These are phyloP conservation scores for Exophiala oligosperma DNA, from an alignment of 2,329 filamentous ascomycete genomes.

Conservation along the genomic window DNA sequence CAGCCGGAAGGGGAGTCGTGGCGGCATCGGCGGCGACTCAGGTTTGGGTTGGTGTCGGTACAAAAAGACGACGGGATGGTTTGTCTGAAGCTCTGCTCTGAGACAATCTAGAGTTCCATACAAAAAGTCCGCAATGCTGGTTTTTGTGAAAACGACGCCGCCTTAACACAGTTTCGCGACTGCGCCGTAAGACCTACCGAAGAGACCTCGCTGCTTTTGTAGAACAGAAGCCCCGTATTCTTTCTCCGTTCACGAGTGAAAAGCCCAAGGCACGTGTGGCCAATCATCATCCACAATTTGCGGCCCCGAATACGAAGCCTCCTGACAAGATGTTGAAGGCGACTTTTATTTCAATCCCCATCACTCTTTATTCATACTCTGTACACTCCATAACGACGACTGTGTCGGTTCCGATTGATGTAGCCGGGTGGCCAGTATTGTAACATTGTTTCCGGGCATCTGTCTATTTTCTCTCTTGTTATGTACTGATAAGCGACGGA, in stretches of 20 bases:
- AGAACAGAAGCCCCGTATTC: no score
- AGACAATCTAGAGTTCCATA: not conserved
- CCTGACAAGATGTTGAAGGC: not conserved
- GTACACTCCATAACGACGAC: not conserved
- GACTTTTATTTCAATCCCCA: not conserved
- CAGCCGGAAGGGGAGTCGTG: constrained; percentile 22
- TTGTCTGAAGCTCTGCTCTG: not conserved
- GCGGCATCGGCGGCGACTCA: constrained; percentile 21
- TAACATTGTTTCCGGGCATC: not conserved
- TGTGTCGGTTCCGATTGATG: not conserved
- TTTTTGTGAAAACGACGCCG: not conserved
- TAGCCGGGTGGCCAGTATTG: not conserved
- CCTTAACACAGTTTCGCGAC: not conserved
- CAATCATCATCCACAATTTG: no score
- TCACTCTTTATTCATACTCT: not conserved
- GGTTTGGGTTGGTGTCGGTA: not conserved
- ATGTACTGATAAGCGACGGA: not conserved
- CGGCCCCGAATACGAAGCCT: no score
- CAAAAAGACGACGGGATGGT: not conserved
- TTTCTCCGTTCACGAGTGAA: no score
- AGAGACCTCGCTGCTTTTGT: no score
- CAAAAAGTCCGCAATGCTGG: no score
- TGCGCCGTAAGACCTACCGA: no score
- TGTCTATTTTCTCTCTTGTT: not conserved
- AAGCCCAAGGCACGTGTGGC: not conserved